A percentile compares a stretch with the other conserved stretches of the same genome.
These are phyloP conservation scores for Phytophthora cryptogea DNA, from an alignment of 352 stramenopile species.

Conservation along the genomic window DNA sequence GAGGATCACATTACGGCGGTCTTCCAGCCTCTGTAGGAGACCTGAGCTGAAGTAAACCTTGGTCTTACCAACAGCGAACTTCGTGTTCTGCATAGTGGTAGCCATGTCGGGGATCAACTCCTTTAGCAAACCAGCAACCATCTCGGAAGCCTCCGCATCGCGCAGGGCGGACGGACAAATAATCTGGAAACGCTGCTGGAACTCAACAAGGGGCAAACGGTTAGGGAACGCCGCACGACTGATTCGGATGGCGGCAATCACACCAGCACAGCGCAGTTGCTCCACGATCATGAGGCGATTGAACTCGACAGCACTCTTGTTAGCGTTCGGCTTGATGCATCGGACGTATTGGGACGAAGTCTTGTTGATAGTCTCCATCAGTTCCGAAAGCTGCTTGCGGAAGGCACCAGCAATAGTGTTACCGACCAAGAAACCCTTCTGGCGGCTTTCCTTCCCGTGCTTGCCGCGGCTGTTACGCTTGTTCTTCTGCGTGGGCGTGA, in stretches of 20 bases:
- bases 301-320: conserved; percentile 83
- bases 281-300: conserved; percentile 90
- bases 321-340: conserved; percentile 92
- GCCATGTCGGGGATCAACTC: conserved; percentile 69
- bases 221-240: conserved; percentile 89
- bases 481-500: conserved; percentile 41
- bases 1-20: conserved; percentile 74
- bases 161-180: conserved; percentile 76
- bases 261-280: conserved; percentile 88
- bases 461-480: conserved; percentile 51
- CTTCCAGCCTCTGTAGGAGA: conserved; percentile 91
- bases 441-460: conserved; percentile 50
- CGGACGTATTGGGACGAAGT: conserved; percentile 89
- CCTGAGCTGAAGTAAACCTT: conserved; percentile 91
- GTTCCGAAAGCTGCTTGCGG: conserved; percentile 81
- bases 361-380: conserved; percentile 90
- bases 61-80: conserved; percentile 77
- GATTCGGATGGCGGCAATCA: conserved; percentile 91
- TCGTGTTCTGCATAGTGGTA: conserved; percentile 72
- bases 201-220: conserved; percentile 90
- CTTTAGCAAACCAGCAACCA: conserved; percentile 80
- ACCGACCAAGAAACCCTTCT: conserved; percentile 81
- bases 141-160: conserved; percentile 52
- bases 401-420: conserved; percentile 87
- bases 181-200: conserved; percentile 83